Conservation (phyloP, 148 eudicot genomes). For the Agrostemma githago region DNA sequence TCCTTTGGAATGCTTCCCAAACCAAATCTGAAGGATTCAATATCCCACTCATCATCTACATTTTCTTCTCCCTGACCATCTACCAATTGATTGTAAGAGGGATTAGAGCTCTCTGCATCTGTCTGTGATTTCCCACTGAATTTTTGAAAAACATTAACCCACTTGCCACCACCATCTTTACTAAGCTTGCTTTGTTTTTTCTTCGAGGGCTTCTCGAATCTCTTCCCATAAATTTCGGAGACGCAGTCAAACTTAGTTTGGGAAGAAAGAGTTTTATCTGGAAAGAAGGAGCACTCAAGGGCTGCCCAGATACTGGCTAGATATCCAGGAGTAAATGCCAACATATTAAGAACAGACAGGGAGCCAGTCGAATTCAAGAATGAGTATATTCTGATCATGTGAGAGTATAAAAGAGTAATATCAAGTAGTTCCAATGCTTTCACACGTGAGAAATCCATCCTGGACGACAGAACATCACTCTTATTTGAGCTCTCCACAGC, state of each 20-base stretch:
- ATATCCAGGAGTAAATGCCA: conserved; percentile 95
- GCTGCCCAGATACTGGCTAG: conserved; percentile 63
- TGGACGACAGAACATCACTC: conserved; percentile 18
- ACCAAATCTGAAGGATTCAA: conserved; percentile 61
- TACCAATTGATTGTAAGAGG: conserved; percentile 14
- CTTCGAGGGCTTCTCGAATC: conserved; percentile 36
- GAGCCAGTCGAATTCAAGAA: conserved; percentile 57
- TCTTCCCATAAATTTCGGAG: conserved; percentile 26
- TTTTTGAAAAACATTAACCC: conserved; percentile 61
- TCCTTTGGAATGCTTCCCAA: conserved; percentile 64
- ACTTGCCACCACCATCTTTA: conserved; percentile 63
- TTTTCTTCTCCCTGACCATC: conserved; percentile 31
- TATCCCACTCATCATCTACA: conserved; percentile 60
- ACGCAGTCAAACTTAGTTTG: conserved; percentile 17
- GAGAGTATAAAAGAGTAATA: conserved; percentile 70
- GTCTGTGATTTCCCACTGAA: conserved; percentile 56
- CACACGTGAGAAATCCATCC: conserved; percentile 15
- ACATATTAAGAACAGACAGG: conserved; percentile 77
- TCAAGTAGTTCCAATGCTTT: conserved; percentile 45
- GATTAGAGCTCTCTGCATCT: conserved; percentile 32
- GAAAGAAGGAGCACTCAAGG: conserved; percentile 52
- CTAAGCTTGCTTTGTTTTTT: conserved; percentile 43
- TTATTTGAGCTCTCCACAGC: conserved; percentile 30
- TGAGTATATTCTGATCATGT: conserved; percentile 69
- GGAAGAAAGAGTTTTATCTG: conserved; percentile 29